phyloP scores from a whole-genome alignment of 208 protist species.

The Leishmania major region DNA sequence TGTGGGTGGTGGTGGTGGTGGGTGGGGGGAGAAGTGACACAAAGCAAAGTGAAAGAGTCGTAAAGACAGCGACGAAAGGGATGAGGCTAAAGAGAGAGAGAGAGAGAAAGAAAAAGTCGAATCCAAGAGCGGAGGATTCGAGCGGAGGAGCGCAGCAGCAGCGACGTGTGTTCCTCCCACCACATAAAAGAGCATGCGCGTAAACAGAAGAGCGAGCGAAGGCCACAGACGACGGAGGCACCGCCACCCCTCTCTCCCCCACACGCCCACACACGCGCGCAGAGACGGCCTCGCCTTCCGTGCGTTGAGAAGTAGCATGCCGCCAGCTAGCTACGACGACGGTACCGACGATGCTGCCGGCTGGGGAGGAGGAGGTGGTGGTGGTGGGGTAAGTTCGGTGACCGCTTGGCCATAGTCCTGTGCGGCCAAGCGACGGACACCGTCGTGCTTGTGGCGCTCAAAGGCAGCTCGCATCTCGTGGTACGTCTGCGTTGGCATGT shows the following conservation, averaged over 20 bases:
- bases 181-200: no score
- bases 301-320: not conserved
- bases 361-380: not conserved
- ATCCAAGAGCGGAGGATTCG: no score
- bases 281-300: not conserved
- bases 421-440: constrained; percentile 40
- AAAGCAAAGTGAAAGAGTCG: not conserved
- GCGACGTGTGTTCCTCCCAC: no score
- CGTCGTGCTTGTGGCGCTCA: constrained; percentile 68
- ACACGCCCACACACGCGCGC: not conserved
- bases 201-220: no score
- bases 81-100: no score
- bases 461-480: constrained; percentile 54
- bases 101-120: not conserved
- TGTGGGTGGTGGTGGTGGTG: no score
- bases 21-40: no score
- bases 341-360: not conserved
- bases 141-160: no score
- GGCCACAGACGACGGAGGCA: not conserved
- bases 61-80: not conserved
- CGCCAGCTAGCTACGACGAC: not conserved
- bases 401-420: constrained; percentile 11
- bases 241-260: not conserved
- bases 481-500: constrained; percentile 33
- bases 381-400: not conserved